These are phyloP conservation scores for Elasticomyces elasticus DNA, from an alignment of 495 filamentous ascomycete species.

Conservation along the genomic window DNA sequence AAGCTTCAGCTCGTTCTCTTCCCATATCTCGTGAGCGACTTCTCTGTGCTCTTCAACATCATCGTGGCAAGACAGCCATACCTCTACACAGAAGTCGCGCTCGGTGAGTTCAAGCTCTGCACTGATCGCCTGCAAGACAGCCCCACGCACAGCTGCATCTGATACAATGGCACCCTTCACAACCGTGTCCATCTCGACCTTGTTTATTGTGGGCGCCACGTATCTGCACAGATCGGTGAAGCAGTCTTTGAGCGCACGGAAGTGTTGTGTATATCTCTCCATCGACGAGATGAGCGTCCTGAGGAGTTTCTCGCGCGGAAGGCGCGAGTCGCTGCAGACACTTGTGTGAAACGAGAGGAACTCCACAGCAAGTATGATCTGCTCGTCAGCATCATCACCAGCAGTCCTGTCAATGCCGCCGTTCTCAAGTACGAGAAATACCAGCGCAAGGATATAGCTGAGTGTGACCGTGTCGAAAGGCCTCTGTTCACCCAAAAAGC, in stretches of 20 bases:
- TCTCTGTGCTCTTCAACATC: slow-evolving; percentile 81
- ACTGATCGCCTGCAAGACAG: slow-evolving; percentile 81
- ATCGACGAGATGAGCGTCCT: slow-evolving; percentile 63
- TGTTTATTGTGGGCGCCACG: slow-evolving; percentile 62
- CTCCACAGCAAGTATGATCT: slow-evolving; percentile 83
- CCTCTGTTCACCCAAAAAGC: slow-evolving; percentile 82
- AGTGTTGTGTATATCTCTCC: slow-evolving; percentile 84
- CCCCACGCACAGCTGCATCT: slow-evolving; percentile 68
- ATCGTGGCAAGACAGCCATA: slow-evolving; percentile 89
- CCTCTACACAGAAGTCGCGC: slow-evolving; percentile 71
- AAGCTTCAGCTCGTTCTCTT: slow-evolving; percentile 76
- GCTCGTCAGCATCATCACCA: slow-evolving; percentile 72
- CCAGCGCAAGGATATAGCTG: slow-evolving; percentile 74
- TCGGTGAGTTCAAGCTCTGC: slow-evolving; percentile 86
- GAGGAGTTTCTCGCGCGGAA: slow-evolving; percentile 68
- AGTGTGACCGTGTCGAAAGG: slow-evolving; percentile 80
- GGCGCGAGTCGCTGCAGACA: slow-evolving; percentile 48
- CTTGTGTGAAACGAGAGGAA: slow-evolving; percentile 80
- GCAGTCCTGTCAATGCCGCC: slow-evolving; percentile 62
- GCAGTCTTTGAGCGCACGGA: slow-evolving; percentile 87
- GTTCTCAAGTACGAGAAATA: slow-evolving; percentile 61
- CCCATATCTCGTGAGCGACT: slow-evolving; percentile 79
- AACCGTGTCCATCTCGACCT: slow-evolving; percentile 59
- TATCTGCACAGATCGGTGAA: slow-evolving; percentile 72
- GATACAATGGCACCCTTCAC: slow-evolving; percentile 65